Conservation (phyloP, 371 early-diverging fungal genomes). For the Syncephalastrum sp. region DNA sequence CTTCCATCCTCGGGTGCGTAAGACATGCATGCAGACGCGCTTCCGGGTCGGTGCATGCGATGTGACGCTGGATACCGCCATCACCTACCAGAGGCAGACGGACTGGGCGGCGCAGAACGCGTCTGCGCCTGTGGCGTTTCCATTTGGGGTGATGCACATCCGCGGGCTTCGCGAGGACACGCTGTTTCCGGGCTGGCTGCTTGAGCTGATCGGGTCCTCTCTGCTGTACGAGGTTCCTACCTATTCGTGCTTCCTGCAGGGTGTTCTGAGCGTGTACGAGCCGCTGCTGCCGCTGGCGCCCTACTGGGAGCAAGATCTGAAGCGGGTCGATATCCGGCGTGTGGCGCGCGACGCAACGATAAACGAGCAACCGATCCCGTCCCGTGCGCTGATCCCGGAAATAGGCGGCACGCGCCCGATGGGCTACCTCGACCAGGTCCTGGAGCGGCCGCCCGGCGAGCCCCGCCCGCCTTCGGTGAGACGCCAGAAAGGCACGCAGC, state of each 20-base stretch:
- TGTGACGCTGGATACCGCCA: no score
- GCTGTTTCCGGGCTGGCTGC: no score
- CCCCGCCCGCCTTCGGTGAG: constrained; percentile 13
- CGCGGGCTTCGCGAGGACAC: no score
- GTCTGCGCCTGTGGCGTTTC: no score
- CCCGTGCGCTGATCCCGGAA: constrained; percentile 20
- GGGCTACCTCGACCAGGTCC: constrained; percentile 40
- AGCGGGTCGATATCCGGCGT: constrained; percentile 50
- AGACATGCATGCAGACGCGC: no score
- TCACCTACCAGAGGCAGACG: no score
- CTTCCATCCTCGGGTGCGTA: no score
- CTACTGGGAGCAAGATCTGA: constrained; percentile 39
- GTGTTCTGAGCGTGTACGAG: constrained; percentile 44
- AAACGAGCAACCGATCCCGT: constrained; percentile 16
- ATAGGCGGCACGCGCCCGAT: constrained; percentile 35
- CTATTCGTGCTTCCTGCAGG: constrained; percentile 97
- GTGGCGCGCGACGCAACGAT: constrained; percentile 10
- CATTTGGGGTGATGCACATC: no score
- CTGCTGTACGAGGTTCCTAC: constrained; percentile 94
- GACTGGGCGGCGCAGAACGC: no score
- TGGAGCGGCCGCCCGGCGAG: constrained; percentile 14
- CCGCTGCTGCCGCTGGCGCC: constrained; percentile 15
- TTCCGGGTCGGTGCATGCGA: no score
- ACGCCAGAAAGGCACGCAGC: constrained; percentile 6
- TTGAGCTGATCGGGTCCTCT: constrained; percentile 37